These are phyloP conservation scores for Thelephora ganbajun DNA, from an alignment of 768 basidiomycete genomes.

Conservation along the genomic window DNA sequence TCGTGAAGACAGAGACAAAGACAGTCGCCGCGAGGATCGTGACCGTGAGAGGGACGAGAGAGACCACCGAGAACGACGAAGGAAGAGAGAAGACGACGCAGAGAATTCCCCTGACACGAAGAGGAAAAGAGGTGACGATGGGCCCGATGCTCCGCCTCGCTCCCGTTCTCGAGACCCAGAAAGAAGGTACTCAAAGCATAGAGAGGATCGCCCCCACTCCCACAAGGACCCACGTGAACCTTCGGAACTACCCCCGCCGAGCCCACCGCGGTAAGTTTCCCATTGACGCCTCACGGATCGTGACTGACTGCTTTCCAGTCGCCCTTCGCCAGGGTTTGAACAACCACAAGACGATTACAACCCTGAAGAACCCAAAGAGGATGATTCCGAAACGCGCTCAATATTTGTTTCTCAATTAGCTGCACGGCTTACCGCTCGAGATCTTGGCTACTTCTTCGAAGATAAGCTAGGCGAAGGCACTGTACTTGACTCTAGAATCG, in stretches of 20 bases:
- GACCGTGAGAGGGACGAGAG: constrained; percentile 31
- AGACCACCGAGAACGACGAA: constrained; percentile 37
- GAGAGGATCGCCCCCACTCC: constrained; percentile 7
- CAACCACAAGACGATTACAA: constrained; percentile 52
- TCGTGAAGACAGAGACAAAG: constrained; percentile 31
- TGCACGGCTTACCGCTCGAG: constrained; percentile 89
- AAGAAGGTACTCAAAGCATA: constrained; percentile 22
- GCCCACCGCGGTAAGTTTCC: constrained; percentile 27
- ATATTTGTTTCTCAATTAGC: constrained; percentile 98
- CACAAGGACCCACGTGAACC: constrained; percentile 44
- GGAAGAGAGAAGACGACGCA: constrained; percentile 54
- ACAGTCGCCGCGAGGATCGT: constrained; percentile 35
- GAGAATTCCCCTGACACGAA: constrained; percentile 41
- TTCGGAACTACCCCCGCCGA: constrained; percentile 39
- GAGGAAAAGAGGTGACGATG: constrained; percentile 48
- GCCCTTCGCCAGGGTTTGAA: constrained; percentile 62
- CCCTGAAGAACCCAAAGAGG: constrained; percentile 82
- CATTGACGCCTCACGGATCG: constrained; percentile 27
- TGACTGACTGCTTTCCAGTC: constrained; percentile 24
- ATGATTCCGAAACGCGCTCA: constrained; percentile 96
- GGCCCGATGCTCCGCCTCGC: constrained; percentile 27
- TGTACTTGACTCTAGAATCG: constrained; percentile 92
- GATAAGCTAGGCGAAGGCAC: constrained; percentile 88
- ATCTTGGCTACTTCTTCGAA: constrained; percentile 98
- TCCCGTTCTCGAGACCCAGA: constrained; percentile 36